Evolutionary conservation across 1,139 yeast genomes (phyloP).

Genomic region (Sporopachydermia cereana): DNA sequence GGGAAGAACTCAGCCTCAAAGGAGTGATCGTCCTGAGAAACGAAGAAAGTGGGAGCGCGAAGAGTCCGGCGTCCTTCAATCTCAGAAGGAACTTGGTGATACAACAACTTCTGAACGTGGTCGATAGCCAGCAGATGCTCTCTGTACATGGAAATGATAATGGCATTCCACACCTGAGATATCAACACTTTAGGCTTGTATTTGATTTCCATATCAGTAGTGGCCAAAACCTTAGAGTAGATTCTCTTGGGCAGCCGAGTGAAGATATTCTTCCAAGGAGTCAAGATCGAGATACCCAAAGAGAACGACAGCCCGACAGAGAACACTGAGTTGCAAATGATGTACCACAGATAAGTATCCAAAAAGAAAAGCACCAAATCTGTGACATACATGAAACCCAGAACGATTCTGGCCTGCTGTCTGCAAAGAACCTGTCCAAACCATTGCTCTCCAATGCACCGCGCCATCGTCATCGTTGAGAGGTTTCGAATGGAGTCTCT

Average conservation of each 20-base stretch:
- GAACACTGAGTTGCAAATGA: slow-evolving; percentile 85
- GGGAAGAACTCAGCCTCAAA: slow-evolving; percentile 96
- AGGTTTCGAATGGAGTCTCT: slow-evolving; percentile 87
- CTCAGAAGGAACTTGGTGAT: slow-evolving; percentile 96
- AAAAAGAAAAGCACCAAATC: slow-evolving; percentile 92
- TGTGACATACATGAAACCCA: slow-evolving; percentile 86
- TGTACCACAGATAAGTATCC: slow-evolving; percentile 98
- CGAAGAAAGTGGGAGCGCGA: slow-evolving; percentile 97
- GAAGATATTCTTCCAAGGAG: slow-evolving; percentile 99
- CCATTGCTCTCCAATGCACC: slow-evolving; percentile 88
- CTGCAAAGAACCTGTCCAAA: slow-evolving; percentile 63
- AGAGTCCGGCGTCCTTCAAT: slow-evolving; percentile 96
- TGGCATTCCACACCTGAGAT: slow-evolving; percentile 98
- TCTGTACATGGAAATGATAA: slow-evolving; percentile 96
- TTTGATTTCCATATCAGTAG: slow-evolving; percentile 98
- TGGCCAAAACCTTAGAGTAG: slow-evolving; percentile 91
- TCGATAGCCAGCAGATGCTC: slow-evolving; percentile 95
- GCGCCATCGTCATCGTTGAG: slow-evolving; percentile 45
- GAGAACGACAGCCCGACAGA: slow-evolving; percentile 96
- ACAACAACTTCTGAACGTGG: slow-evolving; percentile 91
- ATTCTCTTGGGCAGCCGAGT: slow-evolving; percentile 97
- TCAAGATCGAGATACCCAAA: slow-evolving; percentile 94
- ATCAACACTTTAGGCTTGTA: slow-evolving; percentile 97
- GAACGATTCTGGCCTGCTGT: slow-evolving; percentile 77
- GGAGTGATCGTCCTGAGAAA: slow-evolving; percentile 93